Evolutionary conservation across 2,329 filamentous ascomycete genomes (phyloP), one percentile per base, ranked within the genome.

Genomic region (Cladorrhinum sp.): DNA sequence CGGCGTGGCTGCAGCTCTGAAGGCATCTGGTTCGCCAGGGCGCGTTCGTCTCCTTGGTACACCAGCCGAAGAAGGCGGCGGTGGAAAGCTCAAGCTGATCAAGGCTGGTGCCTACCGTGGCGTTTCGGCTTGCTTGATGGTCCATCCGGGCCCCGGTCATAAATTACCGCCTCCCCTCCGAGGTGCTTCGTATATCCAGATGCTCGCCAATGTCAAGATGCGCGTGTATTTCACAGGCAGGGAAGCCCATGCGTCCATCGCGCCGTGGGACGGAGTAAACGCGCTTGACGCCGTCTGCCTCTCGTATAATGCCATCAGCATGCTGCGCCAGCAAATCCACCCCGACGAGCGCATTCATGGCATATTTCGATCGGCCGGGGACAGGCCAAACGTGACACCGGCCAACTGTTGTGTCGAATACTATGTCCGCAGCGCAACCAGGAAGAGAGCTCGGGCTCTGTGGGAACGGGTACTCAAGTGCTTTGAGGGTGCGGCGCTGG

Each of bases 231-330:
- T 80, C 60, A 72, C 69, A 0, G 80, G 80, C 6, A 71, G 73
- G 46, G 75, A 76, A 50, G 76, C 80, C 0, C 80, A 83, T 57
- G 80, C 80, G 0, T 76, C 76, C 14, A 75, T 76, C 10, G 76
- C 76, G 10, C 80, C 80, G 0, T 82, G 79, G 79, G 74, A 80
- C 18, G 80, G 80, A 2, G 68, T 77, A 55, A 83, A 83, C 64
- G 80, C 80, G 0, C 73, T 82, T 2, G 80, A 83, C 63, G 80
- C 80, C 7, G 67, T 80, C 9, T 76, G 81, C 1, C 64, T 74
- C 6, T 70, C 71, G 0, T 75, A 76, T 66, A 76, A 72, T 71
- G 57, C 74, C 62, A 71, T 83, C 49, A 73, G 76, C 14, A 73
- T 80, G 60, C 67, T 82, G 26, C 75, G 80, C 2, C 80, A 84